These are phyloP conservation scores for Kwoniella europaea DNA, from an alignment of 768 basidiomycete species.

Conservation along the genomic window DNA sequence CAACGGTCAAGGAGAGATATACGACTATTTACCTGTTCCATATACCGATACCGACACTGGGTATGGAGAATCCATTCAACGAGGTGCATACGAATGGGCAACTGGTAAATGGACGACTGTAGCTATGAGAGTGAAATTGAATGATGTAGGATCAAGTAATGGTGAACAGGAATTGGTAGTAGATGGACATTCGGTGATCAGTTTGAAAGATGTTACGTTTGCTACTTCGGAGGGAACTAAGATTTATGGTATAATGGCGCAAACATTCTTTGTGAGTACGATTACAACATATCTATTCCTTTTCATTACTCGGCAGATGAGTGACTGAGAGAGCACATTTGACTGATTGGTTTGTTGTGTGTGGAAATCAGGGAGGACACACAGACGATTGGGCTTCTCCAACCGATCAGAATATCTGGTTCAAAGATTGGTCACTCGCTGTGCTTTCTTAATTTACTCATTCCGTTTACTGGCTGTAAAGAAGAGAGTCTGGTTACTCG, in stretches of 20 bases:
- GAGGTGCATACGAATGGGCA: slow-evolving; percentile 70
- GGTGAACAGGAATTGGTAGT: slow-evolving; percentile 75
- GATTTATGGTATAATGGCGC: slow-evolving; percentile 67
- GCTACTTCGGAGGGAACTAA: slow-evolving; percentile 63
- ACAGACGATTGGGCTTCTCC: slow-evolving; percentile 66
- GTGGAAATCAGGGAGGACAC: slow-evolving; percentile 54
- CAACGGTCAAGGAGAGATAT: slow-evolving; percentile 68
- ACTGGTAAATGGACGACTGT: slow-evolving; percentile 73
- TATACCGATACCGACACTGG: slow-evolving; percentile 61
- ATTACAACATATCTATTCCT: neutral
- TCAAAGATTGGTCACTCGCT: slow-evolving; percentile 73
- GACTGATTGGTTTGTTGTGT: neutral
- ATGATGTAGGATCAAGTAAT: slow-evolving; percentile 71
- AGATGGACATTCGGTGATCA: slow-evolving; percentile 70
- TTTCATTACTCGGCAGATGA: neutral
- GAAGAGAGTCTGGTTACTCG: neutral
- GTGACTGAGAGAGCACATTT: neutral
- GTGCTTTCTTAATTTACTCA: slow-evolving; percentile 58
- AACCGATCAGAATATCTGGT: slow-evolving; percentile 68
- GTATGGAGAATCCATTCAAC: slow-evolving; percentile 66
- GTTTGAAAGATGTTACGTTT: slow-evolving; percentile 65
- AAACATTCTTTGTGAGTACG: slow-evolving; percentile 76
- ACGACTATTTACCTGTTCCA: slow-evolving; percentile 68
- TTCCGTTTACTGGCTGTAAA: neutral
- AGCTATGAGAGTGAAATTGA: slow-evolving; percentile 72